phyloP scores from a whole-genome alignment of 805 yeast genomes.

The Yarrowia osloensis region DNA sequence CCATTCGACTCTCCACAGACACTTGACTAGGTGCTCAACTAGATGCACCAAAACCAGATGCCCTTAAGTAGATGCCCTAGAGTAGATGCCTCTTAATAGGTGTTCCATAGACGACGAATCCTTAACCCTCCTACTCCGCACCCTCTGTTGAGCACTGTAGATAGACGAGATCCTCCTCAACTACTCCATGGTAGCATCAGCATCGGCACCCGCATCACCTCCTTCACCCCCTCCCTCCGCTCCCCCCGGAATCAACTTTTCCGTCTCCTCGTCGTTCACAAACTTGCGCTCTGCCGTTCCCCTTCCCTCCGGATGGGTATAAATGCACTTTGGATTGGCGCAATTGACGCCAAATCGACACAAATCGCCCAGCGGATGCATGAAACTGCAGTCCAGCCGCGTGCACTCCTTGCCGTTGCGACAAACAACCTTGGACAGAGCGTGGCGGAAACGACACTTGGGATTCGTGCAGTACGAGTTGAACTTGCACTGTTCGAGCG shows the following conservation, averaged over 20 bases:
- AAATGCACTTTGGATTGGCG: slow-evolving; percentile 68
- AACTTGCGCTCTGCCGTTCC: slow-evolving; percentile 18
- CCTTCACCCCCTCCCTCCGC: no score
- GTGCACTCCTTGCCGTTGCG: slow-evolving; percentile 80
- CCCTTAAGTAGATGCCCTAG: no score
- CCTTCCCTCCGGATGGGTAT: slow-evolving; percentile 71
- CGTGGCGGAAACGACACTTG: slow-evolving; percentile 83
- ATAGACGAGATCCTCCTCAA: no score
- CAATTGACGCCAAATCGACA: slow-evolving; percentile 82
- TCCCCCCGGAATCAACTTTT: slow-evolving; percentile 15
- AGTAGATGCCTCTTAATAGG: no score
- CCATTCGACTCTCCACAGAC: no score
- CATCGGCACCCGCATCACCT: no score
- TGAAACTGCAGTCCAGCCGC: slow-evolving; percentile 77
- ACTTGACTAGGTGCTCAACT: no score
- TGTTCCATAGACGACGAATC: no score
- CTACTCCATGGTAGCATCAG: slow-evolving; percentile 2
- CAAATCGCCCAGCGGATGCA: slow-evolving; percentile 61
- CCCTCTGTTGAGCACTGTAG: no score
- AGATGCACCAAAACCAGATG: no score
- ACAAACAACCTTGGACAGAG: slow-evolving; percentile 69
- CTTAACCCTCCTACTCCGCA: no score
- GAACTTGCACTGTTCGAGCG: slow-evolving; percentile 80
- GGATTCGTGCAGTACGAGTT: slow-evolving; percentile 74
- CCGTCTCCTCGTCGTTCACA: background rate